Conservation (phyloP, 1,284 basidiomycete species). For the Porodaedalea pini region DNA sequence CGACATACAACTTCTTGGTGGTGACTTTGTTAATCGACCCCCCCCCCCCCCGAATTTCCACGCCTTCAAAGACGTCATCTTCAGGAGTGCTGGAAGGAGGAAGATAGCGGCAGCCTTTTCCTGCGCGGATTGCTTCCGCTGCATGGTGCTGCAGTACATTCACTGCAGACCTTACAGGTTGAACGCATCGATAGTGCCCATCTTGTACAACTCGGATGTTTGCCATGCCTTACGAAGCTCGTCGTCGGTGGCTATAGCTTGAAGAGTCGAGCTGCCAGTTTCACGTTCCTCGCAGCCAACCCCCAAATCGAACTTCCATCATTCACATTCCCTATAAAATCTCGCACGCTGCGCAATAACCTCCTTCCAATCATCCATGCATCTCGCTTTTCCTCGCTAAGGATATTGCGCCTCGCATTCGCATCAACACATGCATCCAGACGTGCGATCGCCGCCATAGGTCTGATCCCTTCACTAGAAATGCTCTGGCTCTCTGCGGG, state of each 20-base stretch:
- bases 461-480: neutral
- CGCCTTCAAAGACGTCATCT: neutral
- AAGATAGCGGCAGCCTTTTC: neutral
- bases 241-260: neutral
- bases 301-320: neutral
- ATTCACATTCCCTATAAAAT: neutral
- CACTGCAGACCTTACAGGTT: neutral
- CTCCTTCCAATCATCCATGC: neutral
- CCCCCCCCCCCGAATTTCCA: neutral
- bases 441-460: neutral
- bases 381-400: neutral
- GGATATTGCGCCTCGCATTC: neutral
- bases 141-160: neutral
- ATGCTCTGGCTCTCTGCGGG: constrained; percentile 7
- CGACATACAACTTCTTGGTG: neutral
- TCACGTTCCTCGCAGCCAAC: neutral
- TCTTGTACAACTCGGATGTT: neutral
- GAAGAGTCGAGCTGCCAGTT: neutral
- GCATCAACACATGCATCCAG: neutral
- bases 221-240: neutral
- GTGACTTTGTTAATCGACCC: neutral
- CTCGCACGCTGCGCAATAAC: neutral
- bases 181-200: neutral
- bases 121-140: neutral
- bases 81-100: neutral